phyloP scores from a whole-genome alignment of 495 filamentous ascomycete genomes.

The Chaetomium cochliodes region DNA sequence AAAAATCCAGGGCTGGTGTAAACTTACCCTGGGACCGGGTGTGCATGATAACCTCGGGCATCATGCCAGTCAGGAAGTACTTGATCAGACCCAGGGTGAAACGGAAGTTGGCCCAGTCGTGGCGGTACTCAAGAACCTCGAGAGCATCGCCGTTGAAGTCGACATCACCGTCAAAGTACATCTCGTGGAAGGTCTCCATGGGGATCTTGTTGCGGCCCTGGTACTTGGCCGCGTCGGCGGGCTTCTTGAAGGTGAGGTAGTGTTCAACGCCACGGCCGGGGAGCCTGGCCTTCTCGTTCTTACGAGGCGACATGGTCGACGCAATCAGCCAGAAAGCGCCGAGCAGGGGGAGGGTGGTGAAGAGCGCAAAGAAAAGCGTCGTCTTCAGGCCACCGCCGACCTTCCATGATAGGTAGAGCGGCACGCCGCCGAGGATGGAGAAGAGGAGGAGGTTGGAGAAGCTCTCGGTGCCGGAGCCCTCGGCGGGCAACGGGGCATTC shows the following conservation, averaged over 20 bases:
- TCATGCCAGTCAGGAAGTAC: slow-evolving; percentile 52
- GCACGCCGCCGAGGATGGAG: slow-evolving; percentile 57
- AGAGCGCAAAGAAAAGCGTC: slow-evolving; percentile 64
- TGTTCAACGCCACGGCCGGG: slow-evolving; percentile 79
- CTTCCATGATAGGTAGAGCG: slow-evolving; percentile 65
- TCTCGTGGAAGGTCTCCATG: slow-evolving; percentile 84
- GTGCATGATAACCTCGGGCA: slow-evolving; percentile 77
- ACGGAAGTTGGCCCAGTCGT: slow-evolving; percentile 82
- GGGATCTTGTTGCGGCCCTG: slow-evolving; percentile 76
- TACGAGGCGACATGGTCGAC: slow-evolving; percentile 67
- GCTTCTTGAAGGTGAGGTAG: slow-evolving; percentile 81
- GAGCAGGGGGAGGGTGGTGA: slow-evolving; percentile 66
- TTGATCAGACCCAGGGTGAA: slow-evolving; percentile 68
- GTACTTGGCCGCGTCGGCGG: slow-evolving; percentile 69
- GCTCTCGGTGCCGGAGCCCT: slow-evolving; percentile 63
- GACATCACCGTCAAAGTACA: slow-evolving; percentile 83
- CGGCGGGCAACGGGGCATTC: slow-evolving; percentile 78
- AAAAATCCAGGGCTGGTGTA: neutral
- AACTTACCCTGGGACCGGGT: slow-evolving; percentile 66
- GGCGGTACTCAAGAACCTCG: slow-evolving; percentile 77
- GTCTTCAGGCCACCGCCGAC: slow-evolving; percentile 72
- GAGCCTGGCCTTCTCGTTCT: slow-evolving; percentile 72
- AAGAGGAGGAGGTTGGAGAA: slow-evolving; percentile 68
- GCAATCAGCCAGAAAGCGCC: slow-evolving; percentile 66
- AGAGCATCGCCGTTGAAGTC: slow-evolving; percentile 82